Base-by-base conservation (phyloP, 1,284 basidiomycete genomes). In the Vanrija sp. region DNA sequence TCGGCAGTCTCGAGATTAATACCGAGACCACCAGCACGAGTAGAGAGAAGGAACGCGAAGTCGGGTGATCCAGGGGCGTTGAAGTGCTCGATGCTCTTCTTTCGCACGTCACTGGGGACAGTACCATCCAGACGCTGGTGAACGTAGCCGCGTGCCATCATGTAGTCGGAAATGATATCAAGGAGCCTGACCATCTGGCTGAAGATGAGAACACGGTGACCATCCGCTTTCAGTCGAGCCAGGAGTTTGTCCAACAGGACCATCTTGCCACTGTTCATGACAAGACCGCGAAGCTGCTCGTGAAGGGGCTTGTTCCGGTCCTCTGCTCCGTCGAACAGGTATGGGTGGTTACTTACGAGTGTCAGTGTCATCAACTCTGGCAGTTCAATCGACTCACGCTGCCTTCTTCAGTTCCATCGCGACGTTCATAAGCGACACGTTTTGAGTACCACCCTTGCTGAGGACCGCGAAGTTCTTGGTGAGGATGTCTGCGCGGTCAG, bases 161-260 rank as follows among this genome's bases (percentile, higher is more conserved):
- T 93, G 77, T 98, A 98, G 78, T 99, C 96, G 60, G 89, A 94
- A 64, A 99, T 84, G 73, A 99, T 98, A 77, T 99, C 96, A 40
- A 99, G 84, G 85, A 98, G 91, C 59, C 95, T 87, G 49, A 98
- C 95, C 96, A 99, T 98, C 77, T 98, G 96, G 68, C 91, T 95
- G 82, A 98, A 98, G 72, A 99, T 97, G 62, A 99, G 83, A 46
- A 98, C 94, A 51, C 96, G 89, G 69, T 98, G 95, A 1, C 91
- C 91, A 70, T 94, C 91, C 58, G 85, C 85, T 72, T 90, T 91
- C 57, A 99, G 84, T 51, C 91, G 86, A 26, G 83, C 84, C 19
- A 98, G 85, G 18, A 99, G 85, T 75, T 92, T 91, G 80, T 99
- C 96, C 49, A 99, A 85, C 38, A 96, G 81, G 43, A 98, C 95